Evolutionary conservation across 495 filamentous ascomycete species (phyloP).

Genomic region (Parmelia sp.): DNA sequence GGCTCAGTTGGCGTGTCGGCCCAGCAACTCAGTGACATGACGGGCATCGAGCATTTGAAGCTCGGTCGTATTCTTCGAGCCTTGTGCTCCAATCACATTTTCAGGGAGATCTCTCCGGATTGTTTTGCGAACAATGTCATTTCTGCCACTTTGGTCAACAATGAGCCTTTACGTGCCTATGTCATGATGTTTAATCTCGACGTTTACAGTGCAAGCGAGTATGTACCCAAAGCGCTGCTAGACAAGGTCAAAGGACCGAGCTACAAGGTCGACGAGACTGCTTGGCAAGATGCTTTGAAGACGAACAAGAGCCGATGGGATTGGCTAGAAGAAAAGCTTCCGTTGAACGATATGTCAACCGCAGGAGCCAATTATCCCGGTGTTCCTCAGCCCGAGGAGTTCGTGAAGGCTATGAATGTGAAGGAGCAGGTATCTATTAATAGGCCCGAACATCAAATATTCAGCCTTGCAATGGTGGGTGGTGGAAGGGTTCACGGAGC

Average conservation of each 20-base stretch:
- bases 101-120: constrained; percentile 27
- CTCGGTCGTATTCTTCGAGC: constrained; percentile 32
- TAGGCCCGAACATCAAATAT: constrained; percentile 32
- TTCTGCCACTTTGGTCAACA: constrained; percentile 29
- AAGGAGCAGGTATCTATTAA: constrained; percentile 14
- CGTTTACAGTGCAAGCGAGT: constrained; percentile 31
- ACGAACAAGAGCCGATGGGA: constrained; percentile 34
- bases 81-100: constrained; percentile 35
- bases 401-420: not conserved
- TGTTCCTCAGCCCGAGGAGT: constrained; percentile 8
- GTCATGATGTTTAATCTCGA: constrained; percentile 30
- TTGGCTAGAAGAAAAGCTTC: constrained; percentile 33
- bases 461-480: constrained; percentile 33
- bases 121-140: constrained; percentile 35
- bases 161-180: constrained; percentile 34
- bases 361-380: constrained; percentile 13
- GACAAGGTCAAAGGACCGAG: constrained; percentile 24
- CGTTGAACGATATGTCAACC: constrained; percentile 13
- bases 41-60: constrained; percentile 30
- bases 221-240: constrained; percentile 31
- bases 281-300: constrained; percentile 32
- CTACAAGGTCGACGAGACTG: constrained; percentile 29
- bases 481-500: constrained; percentile 32
- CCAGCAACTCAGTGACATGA: constrained; percentile 21
- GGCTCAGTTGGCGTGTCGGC: constrained; percentile 25